phyloP scores from a whole-genome alignment of 2,329 filamentous ascomycete species.

The Leptographium wingfieldii region DNA sequence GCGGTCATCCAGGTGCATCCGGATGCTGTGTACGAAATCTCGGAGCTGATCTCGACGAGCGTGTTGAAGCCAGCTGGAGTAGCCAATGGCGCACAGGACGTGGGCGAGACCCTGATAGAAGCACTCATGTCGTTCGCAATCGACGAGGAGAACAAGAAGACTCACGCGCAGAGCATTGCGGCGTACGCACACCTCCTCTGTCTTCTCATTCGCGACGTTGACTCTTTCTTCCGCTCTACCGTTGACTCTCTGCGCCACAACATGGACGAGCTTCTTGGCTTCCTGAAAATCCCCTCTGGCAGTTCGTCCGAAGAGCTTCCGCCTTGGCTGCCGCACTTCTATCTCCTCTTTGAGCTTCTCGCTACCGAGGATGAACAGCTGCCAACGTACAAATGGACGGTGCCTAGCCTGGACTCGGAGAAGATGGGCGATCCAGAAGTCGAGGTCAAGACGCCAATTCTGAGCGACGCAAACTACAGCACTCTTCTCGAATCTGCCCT shows the following conservation, averaged over 20 bases:
- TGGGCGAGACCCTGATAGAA: slow-evolving; percentile 71
- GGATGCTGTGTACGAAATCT: slow-evolving; percentile 78
- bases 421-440: slow-evolving; percentile 41
- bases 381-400: slow-evolving; percentile 56
- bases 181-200: slow-evolving; percentile 88
- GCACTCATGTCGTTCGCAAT: slow-evolving; percentile 61
- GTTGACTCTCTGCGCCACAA: slow-evolving; percentile 64
- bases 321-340: slow-evolving; percentile 82
- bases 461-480: slow-evolving; percentile 54
- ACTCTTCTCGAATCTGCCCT: slow-evolving; percentile 66
- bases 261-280: slow-evolving; percentile 62
- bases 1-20: slow-evolving; percentile 84
- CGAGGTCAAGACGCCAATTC: slow-evolving; percentile 44
- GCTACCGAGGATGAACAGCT: slow-evolving; percentile 84
- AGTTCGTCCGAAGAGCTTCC: slow-evolving; percentile 66
- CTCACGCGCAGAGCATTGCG: slow-evolving; percentile 50
- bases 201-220: slow-evolving; percentile 68
- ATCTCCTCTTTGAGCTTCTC: slow-evolving; percentile 81
- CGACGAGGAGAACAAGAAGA: slow-evolving; percentile 54
- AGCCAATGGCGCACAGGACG: slow-evolving; percentile 40
- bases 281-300: slow-evolving; percentile 59
- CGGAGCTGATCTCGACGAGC: slow-evolving; percentile 71
- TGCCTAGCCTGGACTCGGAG: slow-evolving; percentile 38
- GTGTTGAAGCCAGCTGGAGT: slow-evolving; percentile 45
- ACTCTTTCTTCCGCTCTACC: slow-evolving; percentile 65